These are phyloP conservation scores for Hymenoscyphus infarciens DNA, from an alignment of 2,329 filamentous ascomycete genomes.

Conservation along the genomic window DNA sequence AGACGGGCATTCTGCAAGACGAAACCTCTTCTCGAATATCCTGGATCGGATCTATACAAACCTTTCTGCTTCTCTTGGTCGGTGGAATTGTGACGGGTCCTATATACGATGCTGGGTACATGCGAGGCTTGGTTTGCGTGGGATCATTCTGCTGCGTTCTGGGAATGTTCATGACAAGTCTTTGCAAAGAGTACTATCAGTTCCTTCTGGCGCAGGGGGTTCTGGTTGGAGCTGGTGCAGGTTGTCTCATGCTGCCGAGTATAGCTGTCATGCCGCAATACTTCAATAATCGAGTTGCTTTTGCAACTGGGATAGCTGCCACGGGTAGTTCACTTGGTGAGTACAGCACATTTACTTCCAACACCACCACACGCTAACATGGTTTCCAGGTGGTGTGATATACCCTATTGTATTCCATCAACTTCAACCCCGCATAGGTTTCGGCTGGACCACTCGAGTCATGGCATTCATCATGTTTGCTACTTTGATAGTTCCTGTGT, in stretches of 20 bases:
- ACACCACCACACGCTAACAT: not conserved
- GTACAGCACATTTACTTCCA: not conserved
- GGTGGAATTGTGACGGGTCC: constrained; percentile 28
- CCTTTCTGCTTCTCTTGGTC: constrained; percentile 41
- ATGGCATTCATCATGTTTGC: constrained; percentile 44
- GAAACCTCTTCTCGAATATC: constrained; percentile 39
- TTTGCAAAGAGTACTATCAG: constrained; percentile 48
- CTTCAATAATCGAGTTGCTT: constrained; percentile 29
- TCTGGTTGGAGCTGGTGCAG: constrained; percentile 43
- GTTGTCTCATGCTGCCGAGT: constrained; percentile 58
- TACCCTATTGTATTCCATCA: constrained; percentile 43
- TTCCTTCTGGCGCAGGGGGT: constrained; percentile 52
- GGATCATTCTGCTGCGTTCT: constrained; percentile 40
- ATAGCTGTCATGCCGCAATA: constrained; percentile 60
- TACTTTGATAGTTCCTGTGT: constrained; percentile 36
- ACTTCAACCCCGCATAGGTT: constrained; percentile 40
- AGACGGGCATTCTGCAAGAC: constrained; percentile 35
- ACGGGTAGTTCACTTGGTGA: constrained; percentile 39
- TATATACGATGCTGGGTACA: constrained; percentile 26
- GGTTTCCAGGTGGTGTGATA: constrained; percentile 39
- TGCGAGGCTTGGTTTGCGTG: constrained; percentile 22
- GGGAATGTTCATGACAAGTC: constrained; percentile 38
- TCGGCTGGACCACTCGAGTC: constrained; percentile 43
- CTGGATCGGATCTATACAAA: constrained; percentile 50
- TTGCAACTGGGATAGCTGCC: constrained; percentile 38